Evolutionary conservation across 805 yeast genomes (phyloP).

Genomic region (Pichia sporocuriosa): DNA sequence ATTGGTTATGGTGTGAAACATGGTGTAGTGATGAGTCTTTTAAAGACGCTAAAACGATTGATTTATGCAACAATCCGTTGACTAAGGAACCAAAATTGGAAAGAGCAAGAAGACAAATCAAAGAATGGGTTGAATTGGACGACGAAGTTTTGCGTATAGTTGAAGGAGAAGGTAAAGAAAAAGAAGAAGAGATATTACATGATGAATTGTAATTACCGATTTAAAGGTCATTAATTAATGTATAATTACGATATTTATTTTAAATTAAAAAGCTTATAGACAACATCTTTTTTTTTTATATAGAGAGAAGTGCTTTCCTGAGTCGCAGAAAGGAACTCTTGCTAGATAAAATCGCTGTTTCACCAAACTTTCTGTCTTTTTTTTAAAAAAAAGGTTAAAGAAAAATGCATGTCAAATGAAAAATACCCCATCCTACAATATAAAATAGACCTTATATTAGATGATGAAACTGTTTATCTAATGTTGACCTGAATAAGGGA

Average conservation of each 20-base stretch:
- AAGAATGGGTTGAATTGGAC: constrained; percentile 72
- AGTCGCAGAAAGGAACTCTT: no score
- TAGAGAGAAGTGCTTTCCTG: no score
- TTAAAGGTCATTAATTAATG: no score
- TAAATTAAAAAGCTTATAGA: neutral
- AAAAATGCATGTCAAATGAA: no score
- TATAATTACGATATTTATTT: neutral
- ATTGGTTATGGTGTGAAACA: constrained; percentile 92
- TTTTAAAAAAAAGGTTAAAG: no score
- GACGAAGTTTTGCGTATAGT: constrained; percentile 36
- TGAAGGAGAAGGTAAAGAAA: neutral
- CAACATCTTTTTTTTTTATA: neutral
- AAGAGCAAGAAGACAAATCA: constrained; percentile 66
- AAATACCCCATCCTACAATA: no score
- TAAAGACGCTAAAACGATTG: constrained; percentile 66
- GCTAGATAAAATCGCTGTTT: no score
- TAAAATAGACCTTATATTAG: no score
- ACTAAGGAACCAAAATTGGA: constrained; percentile 75
- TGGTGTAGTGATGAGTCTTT: constrained; percentile 73
- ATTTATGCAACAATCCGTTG: constrained; percentile 76
- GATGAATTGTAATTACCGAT: constrained; percentile 10
- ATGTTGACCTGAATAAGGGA: no score
- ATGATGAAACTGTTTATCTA: no score
- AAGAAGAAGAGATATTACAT: neutral
- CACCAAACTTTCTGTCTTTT: no score